Base-by-base conservation (phyloP, 1,139 yeast genomes). In the Taphrina confusa region DNA sequence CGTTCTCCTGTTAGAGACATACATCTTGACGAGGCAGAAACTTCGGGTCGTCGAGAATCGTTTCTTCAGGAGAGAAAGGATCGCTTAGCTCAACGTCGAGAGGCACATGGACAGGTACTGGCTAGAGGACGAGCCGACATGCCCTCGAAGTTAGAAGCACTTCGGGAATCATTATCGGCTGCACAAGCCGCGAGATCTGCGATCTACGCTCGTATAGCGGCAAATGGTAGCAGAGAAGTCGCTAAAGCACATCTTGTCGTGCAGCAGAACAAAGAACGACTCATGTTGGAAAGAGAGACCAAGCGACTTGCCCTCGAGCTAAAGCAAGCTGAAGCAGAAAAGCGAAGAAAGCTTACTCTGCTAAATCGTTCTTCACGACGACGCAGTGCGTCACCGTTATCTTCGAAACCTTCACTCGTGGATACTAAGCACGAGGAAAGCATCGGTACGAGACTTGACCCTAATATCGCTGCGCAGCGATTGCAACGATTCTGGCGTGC, bases 141-240 rank as follows among this genome's bases (percentile, higher is more conserved):
- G 8, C 33, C 52, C 3, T 40, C 40, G 14, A 42, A 44, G 28
- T 36, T 54, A 5, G 44, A 54, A 27, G 51, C 34, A 22, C 40
- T 54, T 34, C 58, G 50, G 3, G 58, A 20, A 3, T 27, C 40
- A 6, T 30, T 42, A 14, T 30, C 45, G 8, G 58, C 58, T 3
- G 58, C 58, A 4, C 58, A 54, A 44, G 58, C 58, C n/a, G 58
- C 58, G 4, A 42, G 58, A 11, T 22, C 34, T 27, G 40, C 50
- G 20, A 45, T 54, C 18, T 33, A 40, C 44, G 58, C 58, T 5
- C 6, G 20, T 14, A 42, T 42, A 4, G 42, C 58, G 4, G 58
- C 58, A n/a, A 45, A 54, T 22, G 58, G 58, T 11, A 42, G 51
- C 25, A 42, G 34, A 28, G 40, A 34, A 11, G 50, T 54, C 8